These are phyloP conservation scores for Arctostaphylos glauca DNA, from an alignment of 148 eudicot species.

Conservation along the genomic window DNA sequence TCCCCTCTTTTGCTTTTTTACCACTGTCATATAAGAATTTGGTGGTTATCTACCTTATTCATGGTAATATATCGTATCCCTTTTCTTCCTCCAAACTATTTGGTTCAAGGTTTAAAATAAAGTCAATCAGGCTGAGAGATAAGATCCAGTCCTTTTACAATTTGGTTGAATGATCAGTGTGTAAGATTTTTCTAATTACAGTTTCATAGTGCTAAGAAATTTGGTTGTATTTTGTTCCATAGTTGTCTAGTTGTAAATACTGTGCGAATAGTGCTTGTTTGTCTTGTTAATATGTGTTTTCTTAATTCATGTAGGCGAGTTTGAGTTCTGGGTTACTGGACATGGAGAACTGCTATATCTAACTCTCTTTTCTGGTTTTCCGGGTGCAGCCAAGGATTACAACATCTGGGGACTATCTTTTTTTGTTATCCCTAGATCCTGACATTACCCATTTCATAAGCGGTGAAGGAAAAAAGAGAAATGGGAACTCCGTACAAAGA, in stretches of 20 bases:
- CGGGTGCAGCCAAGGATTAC: constrained; percentile 1
- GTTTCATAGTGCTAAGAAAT: background rate
- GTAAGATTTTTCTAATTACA: background rate
- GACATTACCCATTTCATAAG: background rate
- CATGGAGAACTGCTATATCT: background rate
- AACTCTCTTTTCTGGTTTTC: background rate
- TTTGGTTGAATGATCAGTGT: background rate
- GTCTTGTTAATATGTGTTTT: background rate
- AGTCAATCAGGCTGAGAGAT: background rate
- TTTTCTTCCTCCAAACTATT: background rate
- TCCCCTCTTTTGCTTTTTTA: background rate
- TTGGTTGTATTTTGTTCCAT: background rate
- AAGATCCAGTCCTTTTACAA: background rate
- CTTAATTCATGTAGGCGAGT: background rate
- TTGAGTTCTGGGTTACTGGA: background rate
- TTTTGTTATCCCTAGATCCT: background rate
- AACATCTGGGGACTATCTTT: background rate
- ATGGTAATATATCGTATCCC: background rate
- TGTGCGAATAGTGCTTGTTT: constrained; percentile 2
- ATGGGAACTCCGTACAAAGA: constrained; percentile 40
- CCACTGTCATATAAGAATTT: background rate
- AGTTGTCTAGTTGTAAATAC: background rate
- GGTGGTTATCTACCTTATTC: background rate
- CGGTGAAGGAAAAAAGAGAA: background rate
- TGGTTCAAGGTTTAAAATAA: background rate